Conservation (phyloP, 208 protist genomes). For the Trypanosoma theileri region DNA sequence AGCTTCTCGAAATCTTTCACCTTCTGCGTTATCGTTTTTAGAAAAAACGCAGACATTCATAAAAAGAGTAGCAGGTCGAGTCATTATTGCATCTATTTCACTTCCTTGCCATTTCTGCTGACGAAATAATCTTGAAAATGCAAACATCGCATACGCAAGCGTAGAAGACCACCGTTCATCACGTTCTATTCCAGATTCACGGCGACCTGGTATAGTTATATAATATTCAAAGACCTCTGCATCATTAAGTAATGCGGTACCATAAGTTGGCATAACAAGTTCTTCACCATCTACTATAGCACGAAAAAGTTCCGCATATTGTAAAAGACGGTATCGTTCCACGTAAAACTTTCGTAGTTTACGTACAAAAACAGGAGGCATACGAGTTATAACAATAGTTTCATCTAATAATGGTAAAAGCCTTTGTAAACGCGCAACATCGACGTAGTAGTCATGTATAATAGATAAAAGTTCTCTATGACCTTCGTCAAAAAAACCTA, state of each 20-base stretch:
- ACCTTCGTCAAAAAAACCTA: conserved; percentile 12
- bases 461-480: conserved; percentile 29
- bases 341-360: conserved; percentile 29
- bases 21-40: conserved; percentile 72
- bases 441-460: conserved; percentile 32
- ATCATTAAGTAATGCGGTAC: conserved; percentile 47
- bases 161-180: conserved; percentile 44
- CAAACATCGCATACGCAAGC: conserved; percentile 40
- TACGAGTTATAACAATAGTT: conserved; percentile 21
- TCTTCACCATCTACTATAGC: conserved; percentile 29
- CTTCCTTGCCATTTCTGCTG: conserved; percentile 17
- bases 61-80: conserved; percentile 30
- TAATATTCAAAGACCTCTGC: conserved; percentile 52
- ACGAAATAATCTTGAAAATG: conserved; percentile 33
- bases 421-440: conserved; percentile 29
- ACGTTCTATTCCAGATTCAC: conserved; percentile 35
- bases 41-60: conserved; percentile 82
- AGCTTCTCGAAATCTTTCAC: conserved; percentile 48
- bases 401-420: conserved; percentile 24
- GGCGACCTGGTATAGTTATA: conserved; percentile 49
- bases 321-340: conserved; percentile 22
- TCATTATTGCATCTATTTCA: conserved; percentile 18
- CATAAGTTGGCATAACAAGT: conserved; percentile 15
- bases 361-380: conserved; percentile 31
- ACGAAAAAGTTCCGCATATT: conserved; percentile 31